A percentile compares a stretch with the other conserved stretches of the same genome.
phyloP scores from a whole-genome alignment of 2,329 filamentous ascomycete species.

The Ophiostoma pallidulum region DNA sequence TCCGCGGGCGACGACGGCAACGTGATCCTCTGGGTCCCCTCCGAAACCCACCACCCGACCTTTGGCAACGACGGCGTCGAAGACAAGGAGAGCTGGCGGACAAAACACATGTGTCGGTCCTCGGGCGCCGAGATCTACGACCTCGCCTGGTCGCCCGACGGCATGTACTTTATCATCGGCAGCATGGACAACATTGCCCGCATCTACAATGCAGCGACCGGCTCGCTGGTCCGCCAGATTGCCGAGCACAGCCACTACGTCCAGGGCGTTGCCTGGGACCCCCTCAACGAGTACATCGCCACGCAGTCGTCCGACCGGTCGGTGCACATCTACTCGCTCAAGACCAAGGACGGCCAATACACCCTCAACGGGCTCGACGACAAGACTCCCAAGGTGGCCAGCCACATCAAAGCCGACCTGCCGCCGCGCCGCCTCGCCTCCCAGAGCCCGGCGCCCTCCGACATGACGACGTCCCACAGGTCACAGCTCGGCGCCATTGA shows the following conservation, averaged over 20 bases:
- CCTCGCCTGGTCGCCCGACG: constrained; percentile 97
- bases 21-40: constrained; percentile 89
- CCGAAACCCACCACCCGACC: constrained; percentile 58
- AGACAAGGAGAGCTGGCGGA: constrained; percentile 93
- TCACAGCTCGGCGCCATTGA: constrained; percentile 52
- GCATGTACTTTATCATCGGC: constrained; percentile 89
- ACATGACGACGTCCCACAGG: constrained; percentile 48
- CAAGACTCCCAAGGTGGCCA: constrained; percentile 70
- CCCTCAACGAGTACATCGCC: constrained; percentile 92
- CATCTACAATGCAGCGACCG: constrained; percentile 80
- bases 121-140: constrained; percentile 96
- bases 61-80: constrained; percentile 81
- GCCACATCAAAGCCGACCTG: constrained; percentile 74
- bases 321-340: constrained; percentile 93
- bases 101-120: constrained; percentile 96
- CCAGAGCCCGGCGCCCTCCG: constrained; percentile 82
- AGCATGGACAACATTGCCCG: constrained; percentile 99
- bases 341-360: constrained; percentile 93
- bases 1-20: constrained; percentile 97
- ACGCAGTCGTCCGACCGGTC: constrained; percentile 97
- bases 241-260: constrained; percentile 98
- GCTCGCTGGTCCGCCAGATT: constrained; percentile 73
- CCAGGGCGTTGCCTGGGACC: constrained; percentile 97
- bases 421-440: constrained; percentile 83
- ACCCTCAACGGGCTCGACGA: constrained; percentile 56